Conservation (phyloP, 2,329 filamentous ascomycete species). For the Pestalotiopsis sp. region DNA sequence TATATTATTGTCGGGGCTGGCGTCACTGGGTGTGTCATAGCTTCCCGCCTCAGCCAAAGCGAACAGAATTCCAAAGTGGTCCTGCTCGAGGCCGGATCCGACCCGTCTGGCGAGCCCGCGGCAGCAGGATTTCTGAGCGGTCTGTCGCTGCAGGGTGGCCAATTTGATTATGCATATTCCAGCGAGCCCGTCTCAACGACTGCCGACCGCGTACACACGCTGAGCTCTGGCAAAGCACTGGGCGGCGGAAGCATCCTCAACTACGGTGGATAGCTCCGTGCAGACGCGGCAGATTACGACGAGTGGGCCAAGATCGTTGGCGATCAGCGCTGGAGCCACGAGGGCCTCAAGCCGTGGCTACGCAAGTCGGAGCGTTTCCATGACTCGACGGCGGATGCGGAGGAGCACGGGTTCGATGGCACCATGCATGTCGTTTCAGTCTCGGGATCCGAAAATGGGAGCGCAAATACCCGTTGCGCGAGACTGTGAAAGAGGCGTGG, state of each 20-base stretch:
- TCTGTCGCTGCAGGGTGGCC: conserved; percentile 20
- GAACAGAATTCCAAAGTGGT: conserved; percentile 19
- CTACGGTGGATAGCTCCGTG: conserved; percentile 26
- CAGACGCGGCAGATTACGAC: conserved; percentile 18
- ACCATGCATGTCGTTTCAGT: conserved; percentile 22
- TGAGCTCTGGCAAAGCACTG: conserved; percentile 23
- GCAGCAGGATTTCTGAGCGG: conserved; percentile 20
- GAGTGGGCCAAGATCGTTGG: conserved; percentile 19
- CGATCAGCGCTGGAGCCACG: conserved; percentile 40
- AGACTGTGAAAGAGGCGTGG: conserved; percentile 37
- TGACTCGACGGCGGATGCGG: conserved; percentile 22
- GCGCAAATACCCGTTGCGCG: conserved; percentile 38
- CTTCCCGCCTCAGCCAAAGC: conserved; percentile 23
- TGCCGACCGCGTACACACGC: conserved; percentile 16
- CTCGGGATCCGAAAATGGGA: conserved; percentile 21
- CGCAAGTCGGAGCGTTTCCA: conserved; percentile 36
- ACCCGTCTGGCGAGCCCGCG: conserved; percentile 20
- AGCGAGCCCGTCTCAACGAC: conserved; percentile 20
- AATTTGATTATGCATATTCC: conserved; percentile 23
- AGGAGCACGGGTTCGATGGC: conserved; percentile 38
- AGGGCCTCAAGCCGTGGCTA: conserved; percentile 46
- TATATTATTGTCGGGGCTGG: conserved; percentile 29
- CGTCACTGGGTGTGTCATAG: conserved; percentile 22
- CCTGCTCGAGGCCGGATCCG: conserved; percentile 24
- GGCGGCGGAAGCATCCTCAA: conserved; percentile 27